These are phyloP conservation scores for Bimuria novae-zelandiae DNA, from an alignment of 2,329 filamentous ascomycete species.

Conservation along the genomic window DNA sequence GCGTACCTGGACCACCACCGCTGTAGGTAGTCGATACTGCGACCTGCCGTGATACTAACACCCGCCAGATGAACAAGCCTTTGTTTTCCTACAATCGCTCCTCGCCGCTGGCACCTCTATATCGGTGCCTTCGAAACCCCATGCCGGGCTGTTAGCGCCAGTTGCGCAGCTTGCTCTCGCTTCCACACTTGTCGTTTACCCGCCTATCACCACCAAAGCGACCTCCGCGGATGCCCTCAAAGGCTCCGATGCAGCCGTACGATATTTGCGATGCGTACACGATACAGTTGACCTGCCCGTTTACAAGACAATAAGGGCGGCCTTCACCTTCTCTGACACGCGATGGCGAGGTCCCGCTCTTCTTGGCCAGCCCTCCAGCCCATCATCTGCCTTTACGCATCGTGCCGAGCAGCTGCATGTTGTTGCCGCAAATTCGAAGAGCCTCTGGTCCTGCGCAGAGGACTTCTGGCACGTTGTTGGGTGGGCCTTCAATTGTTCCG, in stretches of 20 bases:
- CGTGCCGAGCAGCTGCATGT: slow-evolving; percentile 40
- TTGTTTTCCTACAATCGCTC: slow-evolving; percentile 40
- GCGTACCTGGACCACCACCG: slow-evolving; percentile 43
- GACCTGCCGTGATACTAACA: background rate
- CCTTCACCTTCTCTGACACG: slow-evolving; percentile 67
- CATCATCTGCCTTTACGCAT: slow-evolving; percentile 38
- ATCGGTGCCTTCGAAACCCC: slow-evolving; percentile 38
- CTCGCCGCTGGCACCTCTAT: slow-evolving; percentile 39
- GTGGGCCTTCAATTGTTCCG: slow-evolving; percentile 92
- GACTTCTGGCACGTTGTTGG: slow-evolving; percentile 90
- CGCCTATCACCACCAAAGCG: slow-evolving; percentile 74
- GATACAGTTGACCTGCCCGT: slow-evolving; percentile 68
- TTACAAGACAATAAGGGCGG: slow-evolving; percentile 67
- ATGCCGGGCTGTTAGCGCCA: slow-evolving; percentile 67
- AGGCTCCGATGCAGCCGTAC: slow-evolving; percentile 68
- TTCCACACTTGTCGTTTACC: slow-evolving; percentile 82
- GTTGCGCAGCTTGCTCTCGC: slow-evolving; percentile 75
- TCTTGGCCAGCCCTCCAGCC: slow-evolving; percentile 26
- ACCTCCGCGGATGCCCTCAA: slow-evolving; percentile 63
- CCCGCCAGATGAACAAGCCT: slow-evolving; percentile 37
- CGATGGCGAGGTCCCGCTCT: slow-evolving; percentile 26
- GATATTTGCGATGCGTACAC: slow-evolving; percentile 71
- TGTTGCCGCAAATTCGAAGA: slow-evolving; percentile 63
- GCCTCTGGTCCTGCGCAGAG: slow-evolving; percentile 74
- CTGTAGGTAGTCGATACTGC: slow-evolving; percentile 25